Evolutionary conservation across 2,329 filamentous ascomycete species (phyloP).

Genomic region (Scedosporium boydii): DNA sequence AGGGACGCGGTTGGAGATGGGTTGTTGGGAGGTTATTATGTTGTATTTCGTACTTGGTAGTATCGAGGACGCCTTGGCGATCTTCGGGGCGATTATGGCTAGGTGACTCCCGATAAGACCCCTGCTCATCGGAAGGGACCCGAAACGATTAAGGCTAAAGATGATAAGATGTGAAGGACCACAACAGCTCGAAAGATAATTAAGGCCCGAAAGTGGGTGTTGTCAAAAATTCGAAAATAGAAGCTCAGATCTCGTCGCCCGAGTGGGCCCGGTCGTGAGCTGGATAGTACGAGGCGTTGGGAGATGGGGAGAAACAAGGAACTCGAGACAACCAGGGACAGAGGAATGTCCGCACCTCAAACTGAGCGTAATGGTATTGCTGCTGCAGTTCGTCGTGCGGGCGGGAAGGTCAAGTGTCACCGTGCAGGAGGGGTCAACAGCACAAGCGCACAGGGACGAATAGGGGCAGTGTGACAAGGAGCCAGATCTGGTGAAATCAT

Average conservation of each 20-base stretch:
- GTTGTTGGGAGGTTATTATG: neutral
- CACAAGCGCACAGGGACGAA: neutral
- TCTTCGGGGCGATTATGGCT: neutral
- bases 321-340: neutral
- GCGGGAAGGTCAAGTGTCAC: neutral
- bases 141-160: neutral
- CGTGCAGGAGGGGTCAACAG: neutral
- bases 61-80: neutral
- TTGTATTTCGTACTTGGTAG: neutral
- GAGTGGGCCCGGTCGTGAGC: too few species aligned
- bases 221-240: neutral
- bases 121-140: neutral
- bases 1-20: neutral
- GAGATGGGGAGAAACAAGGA: neutral
- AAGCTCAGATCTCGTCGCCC: neutral
- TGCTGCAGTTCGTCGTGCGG: neutral
- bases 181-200: neutral
- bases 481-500: neutral
- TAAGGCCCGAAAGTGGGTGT: neutral
- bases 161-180: neutral
- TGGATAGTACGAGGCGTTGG: neutral
- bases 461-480: neutral
- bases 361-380: too few species aligned
- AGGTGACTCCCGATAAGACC: neutral
- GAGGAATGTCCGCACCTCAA: too few species aligned